phyloP scores from a whole-genome alignment of 805 yeast species.

The Debaryomyces castellii region DNA sequence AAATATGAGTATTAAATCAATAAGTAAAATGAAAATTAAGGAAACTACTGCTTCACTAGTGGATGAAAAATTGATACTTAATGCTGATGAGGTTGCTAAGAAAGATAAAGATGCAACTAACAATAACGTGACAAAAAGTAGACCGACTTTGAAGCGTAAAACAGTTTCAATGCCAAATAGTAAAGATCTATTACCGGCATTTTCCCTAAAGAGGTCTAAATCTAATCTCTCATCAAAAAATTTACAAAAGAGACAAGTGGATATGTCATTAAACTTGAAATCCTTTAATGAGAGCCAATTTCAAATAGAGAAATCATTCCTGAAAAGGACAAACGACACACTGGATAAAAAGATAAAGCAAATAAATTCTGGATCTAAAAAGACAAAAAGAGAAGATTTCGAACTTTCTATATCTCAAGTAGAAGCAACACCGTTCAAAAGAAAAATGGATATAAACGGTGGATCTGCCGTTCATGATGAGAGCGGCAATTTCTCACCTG shows the following conservation, averaged over 20 bases:
- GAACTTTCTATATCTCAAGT: constrained; percentile 19
- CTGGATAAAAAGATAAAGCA: constrained; percentile 21
- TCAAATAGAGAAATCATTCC: constrained; percentile 10
- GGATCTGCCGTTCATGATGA: background rate
- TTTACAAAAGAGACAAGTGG: constrained; percentile 40
- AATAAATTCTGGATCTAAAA: constrained; percentile 7
- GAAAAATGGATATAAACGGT: background rate
- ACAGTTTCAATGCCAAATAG: constrained; percentile 10
- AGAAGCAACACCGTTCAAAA: constrained; percentile 28
- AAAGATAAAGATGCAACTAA: background rate
- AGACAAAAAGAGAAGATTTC: background rate
- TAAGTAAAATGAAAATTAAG: constrained; percentile 3
- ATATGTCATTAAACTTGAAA: constrained; percentile 23
- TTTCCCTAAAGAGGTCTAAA: constrained; percentile 37
- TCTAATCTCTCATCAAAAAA: constrained; percentile 40
- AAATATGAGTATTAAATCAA: constrained; percentile 41
- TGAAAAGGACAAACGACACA: constrained; percentile 3
- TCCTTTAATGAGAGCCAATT: constrained; percentile 3
- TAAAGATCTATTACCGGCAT: constrained; percentile 29
- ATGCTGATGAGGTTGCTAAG: background rate
- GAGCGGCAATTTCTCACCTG: background rate
- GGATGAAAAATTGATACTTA: background rate
- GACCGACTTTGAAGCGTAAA: constrained; percentile 14
- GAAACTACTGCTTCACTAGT: background rate
- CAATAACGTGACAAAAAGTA: constrained; percentile 5